Evolutionary conservation across 2,329 filamentous ascomycete species (phyloP).

Genomic region (Stemphylium vesicarium): DNA sequence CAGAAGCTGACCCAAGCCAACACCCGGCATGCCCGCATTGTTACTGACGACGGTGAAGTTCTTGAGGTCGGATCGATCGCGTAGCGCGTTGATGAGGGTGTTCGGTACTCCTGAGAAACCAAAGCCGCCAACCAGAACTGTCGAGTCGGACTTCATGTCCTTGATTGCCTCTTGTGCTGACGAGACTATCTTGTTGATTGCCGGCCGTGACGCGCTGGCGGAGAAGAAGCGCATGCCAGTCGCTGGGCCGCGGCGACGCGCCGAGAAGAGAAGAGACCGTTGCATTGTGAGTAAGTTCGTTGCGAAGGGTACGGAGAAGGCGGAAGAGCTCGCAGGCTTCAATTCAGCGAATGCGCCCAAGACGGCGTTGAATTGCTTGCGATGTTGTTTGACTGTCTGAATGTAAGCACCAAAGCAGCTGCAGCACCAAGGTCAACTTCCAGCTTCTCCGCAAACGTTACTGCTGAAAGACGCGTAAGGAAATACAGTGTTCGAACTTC

Average conservation of each 20-base stretch:
- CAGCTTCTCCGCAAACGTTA: conserved; percentile 23
- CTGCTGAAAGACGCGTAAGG: conserved; percentile 6
- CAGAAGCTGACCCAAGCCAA: conserved; percentile 72
- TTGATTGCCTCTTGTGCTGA: conserved; percentile 48
- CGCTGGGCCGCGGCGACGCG: conserved; percentile 38
- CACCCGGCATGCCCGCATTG: conserved; percentile 75
- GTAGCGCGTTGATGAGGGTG: conserved; percentile 49
- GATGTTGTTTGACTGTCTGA: not conserved
- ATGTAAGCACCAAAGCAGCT: conserved; percentile 8
- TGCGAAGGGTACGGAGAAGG: not conserved
- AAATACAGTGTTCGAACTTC: conserved; percentile 22
- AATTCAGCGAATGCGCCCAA: not conserved
- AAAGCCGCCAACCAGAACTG: conserved; percentile 48
- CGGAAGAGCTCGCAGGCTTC: not conserved
- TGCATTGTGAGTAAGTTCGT: conserved; percentile 35
- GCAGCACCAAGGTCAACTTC: conserved; percentile 7
- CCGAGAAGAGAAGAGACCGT: conserved; percentile 43
- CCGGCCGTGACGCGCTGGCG: conserved; percentile 36
- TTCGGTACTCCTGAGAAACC: conserved; percentile 50
- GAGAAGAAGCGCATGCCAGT: conserved; percentile 43
- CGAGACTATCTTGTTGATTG: conserved; percentile 50
- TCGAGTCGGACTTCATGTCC: conserved; percentile 48
- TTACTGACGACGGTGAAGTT: conserved; percentile 78
- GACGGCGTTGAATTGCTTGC: not conserved
- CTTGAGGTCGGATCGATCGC: conserved; percentile 42